Base-by-base conservation (phyloP, 2,329 filamentous ascomycete genomes). In the Plectosphaerella cucumerina region DNA sequence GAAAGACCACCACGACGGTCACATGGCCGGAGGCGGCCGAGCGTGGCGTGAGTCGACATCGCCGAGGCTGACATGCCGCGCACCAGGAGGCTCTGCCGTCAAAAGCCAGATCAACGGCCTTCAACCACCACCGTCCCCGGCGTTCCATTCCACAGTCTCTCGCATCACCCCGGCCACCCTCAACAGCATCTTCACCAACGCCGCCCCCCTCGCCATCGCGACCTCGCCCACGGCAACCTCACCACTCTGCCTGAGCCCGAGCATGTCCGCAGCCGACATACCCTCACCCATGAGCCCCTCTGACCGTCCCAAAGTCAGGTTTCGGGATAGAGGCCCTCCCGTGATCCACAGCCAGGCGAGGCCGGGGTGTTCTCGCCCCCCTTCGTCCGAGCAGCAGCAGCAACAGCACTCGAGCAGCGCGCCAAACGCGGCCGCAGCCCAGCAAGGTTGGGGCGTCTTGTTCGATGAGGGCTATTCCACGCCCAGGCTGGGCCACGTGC, bases 391-490 rank as follows among this genome's bases (percentile, higher is more conserved):
- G 26, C 3, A 31, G 8, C 26, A 4, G 26, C n/a, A n/a, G n/a
- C n/a, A n/a, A n/a, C n/a, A n/a, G n/a, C n/a, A n/a, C n/a, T n/a
- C n/a, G n/a, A n/a, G n/a, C 10, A 49, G 46, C 17, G 49, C 51
- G 2, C 41, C 43, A 17, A 21, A 22, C 17, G 26, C 22, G 48
- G 9, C 34, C 15, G 15, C 80, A 83, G 53, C 64, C 77, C 54
- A 84, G 80, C 1, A 79, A 62, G 85, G 85, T 62, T 96, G 90
- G 90, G 87, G 89, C 6, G 75, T 75, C 10, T 66, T 96, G 3
- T 95, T 95, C 62, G 83, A 87, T 44, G 75, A 84, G 23, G 87
- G 85, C 0, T 76, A 79, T 50, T 82, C 88, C 1, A 92, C 89
- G 0, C 67, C 75, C 45, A 77, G 89, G 48, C 75, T 93, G 15